These are phyloP conservation scores for Coemansia umbellata DNA, from an alignment of 192 early-diverging fungal species.

Conservation along the genomic window DNA sequence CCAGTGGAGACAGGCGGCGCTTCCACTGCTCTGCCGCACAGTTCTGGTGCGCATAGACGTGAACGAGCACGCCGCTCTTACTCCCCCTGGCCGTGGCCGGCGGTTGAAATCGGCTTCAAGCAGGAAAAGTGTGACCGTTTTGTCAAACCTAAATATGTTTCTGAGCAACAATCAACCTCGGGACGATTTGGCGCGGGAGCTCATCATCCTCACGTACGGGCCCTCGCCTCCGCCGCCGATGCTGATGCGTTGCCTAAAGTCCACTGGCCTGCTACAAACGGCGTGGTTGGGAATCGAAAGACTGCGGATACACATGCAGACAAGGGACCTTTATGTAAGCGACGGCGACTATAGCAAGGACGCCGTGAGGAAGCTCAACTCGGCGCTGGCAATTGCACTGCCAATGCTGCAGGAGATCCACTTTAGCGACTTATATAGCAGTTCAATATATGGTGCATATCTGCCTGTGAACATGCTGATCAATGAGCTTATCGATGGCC, in stretches of 20 bases:
- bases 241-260: background rate
- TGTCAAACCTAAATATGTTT: background rate
- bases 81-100: no score
- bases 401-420: slow-evolving; percentile 3
- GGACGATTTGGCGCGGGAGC: slow-evolving; percentile 1
- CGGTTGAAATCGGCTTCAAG: no score
- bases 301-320: background rate
- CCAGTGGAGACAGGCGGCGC: slow-evolving; percentile 3
- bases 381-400: background rate
- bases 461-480: slow-evolving; percentile 7
- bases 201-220: background rate
- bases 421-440: slow-evolving; percentile 1
- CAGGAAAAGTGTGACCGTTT: background rate
- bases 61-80: no score
- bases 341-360: background rate
- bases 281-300: slow-evolving; percentile 1
- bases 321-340: background rate
- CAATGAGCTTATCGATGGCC: slow-evolving; percentile 5
- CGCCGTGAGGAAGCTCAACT: background rate
- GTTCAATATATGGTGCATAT: background rate
- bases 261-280: background rate
- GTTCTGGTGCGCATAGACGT: background rate
- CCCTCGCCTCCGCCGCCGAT: background rate
- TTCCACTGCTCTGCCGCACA: slow-evolving; percentile 3
- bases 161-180: background rate